phyloP scores from a whole-genome alignment of 1,284 basidiomycete genomes.

The Cryptococcus deneoformans region DNA sequence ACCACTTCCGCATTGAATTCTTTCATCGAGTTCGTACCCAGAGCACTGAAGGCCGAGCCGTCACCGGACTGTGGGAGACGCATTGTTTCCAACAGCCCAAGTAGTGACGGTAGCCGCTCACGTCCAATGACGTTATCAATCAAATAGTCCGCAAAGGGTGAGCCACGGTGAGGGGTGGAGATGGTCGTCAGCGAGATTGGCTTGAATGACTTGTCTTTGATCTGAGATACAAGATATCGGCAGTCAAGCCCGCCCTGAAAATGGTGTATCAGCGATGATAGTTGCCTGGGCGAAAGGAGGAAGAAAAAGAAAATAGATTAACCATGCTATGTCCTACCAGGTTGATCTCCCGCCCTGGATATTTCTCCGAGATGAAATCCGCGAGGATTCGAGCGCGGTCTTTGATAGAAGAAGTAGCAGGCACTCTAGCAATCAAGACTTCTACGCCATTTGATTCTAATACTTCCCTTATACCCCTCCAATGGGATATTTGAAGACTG shows the following conservation, averaged over 20 bases:
- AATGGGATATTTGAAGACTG: constrained; percentile 82
- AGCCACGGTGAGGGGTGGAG: constrained; percentile 77
- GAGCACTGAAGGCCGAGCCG: constrained; percentile 82
- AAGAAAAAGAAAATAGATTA: constrained; percentile 21
- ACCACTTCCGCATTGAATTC: constrained; percentile 82
- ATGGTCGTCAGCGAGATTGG: constrained; percentile 89
- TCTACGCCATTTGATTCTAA: constrained; percentile 84
- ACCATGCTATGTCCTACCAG: constrained; percentile 95
- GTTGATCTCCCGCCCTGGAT: constrained; percentile 77
- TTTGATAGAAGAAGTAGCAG: constrained; percentile 79
- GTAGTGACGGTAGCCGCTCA: constrained; percentile 49
- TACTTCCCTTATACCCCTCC: constrained; percentile 85
- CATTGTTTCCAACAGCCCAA: constrained; percentile 58
- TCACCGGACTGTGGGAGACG: constrained; percentile 80
- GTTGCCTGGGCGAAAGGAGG: neutral
- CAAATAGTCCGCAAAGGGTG: constrained; percentile 90
- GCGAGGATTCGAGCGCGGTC: constrained; percentile 87
- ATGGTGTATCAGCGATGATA: neutral
- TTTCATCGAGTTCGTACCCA: constrained; percentile 82
- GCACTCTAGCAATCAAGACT: constrained; percentile 86
- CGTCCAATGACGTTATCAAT: constrained; percentile 74
- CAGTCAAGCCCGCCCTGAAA: constrained; percentile 85
- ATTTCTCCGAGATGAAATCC: constrained; percentile 70
- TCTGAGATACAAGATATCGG: constrained; percentile 64
- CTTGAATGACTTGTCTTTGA: constrained; percentile 52